Evolutionary conservation across 768 basidiomycete genomes (phyloP).

Genomic region (Saitozyma podzolica): DNA sequence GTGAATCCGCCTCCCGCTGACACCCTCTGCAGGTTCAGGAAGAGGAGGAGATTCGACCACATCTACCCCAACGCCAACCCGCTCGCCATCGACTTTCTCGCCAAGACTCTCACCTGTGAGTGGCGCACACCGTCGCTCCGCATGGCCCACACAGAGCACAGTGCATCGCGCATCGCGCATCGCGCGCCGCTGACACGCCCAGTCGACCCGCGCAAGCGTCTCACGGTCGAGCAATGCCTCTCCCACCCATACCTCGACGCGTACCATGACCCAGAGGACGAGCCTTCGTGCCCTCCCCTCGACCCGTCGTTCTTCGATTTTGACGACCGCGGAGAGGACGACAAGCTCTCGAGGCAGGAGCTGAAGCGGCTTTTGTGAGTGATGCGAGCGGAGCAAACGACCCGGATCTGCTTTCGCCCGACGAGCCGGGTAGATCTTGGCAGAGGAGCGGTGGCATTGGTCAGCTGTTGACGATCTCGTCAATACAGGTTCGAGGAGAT

Average conservation of each 20-base stretch:
- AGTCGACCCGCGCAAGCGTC: conserved; percentile 92
- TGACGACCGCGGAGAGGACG: conserved; percentile 93
- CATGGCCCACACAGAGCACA: too few relatives aligned
- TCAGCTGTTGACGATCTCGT: too few relatives aligned
- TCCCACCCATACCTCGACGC: conserved; percentile 94
- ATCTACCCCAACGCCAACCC: conserved; percentile 91
- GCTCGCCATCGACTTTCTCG: conserved; percentile 69
- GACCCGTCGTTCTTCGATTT: conserved; percentile 97
- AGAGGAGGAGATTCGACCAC: conserved; percentile 74
- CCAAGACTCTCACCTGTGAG: conserved; percentile 72
- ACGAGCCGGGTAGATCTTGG: neutral
- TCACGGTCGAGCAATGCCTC: conserved; percentile 89
- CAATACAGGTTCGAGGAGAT: conserved; percentile 74
- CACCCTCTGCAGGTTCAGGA: conserved; percentile 62
- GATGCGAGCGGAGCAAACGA: neutral
- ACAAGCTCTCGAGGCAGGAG: conserved; percentile 75
- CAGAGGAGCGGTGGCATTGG: too few relatives aligned
- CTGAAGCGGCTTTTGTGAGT: conserved; percentile 62
- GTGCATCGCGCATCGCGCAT: neutral
- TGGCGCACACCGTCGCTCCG: neutral
- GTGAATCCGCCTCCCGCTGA: neutral
- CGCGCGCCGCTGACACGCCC: conserved; percentile 1
- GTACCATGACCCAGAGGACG: conserved; percentile 96
- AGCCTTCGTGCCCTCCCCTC: conserved; percentile 92
- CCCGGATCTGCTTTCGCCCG: neutral